A percentile compares a stretch with the other conserved stretches of the same genome.
These are phyloP conservation scores for Suillus paluster DNA, from an alignment of 768 basidiomycete genomes.

Conservation along the genomic window DNA sequence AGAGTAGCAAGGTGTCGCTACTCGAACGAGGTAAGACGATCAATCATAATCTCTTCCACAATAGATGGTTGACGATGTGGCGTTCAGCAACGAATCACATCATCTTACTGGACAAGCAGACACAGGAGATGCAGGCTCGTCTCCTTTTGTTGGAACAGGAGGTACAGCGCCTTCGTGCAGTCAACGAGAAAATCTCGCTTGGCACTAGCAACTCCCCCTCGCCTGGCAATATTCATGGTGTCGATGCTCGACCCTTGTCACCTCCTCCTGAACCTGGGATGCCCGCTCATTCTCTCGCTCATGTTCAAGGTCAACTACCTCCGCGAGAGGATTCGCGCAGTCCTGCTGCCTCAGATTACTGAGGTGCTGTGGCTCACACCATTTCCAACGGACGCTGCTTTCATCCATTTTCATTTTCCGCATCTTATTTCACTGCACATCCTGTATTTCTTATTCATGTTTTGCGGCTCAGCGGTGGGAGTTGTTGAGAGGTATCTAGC, in stretches of 20 bases:
- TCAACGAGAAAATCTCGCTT: constrained; percentile 87
- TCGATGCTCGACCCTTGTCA: constrained; percentile 59
- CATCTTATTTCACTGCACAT: constrained; percentile 37
- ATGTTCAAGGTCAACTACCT: constrained; percentile 62
- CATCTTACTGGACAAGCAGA: constrained; percentile 69
- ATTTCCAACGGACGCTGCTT: constrained; percentile 32
- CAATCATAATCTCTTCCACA: constrained; percentile 15
- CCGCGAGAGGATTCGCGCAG: constrained; percentile 65
- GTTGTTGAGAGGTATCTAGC: constrained; percentile 18
- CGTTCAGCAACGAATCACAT: constrained; percentile 79
- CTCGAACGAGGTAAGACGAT: constrained; percentile 76
- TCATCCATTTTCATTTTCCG: constrained; percentile 36
- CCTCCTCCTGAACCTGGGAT: constrained; percentile 63
- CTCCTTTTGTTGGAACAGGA: constrained; percentile 70
- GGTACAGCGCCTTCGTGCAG: constrained; percentile 66
- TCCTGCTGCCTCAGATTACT: constrained; percentile 37
- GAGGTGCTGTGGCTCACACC: constrained; percentile 23
- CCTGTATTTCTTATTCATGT: constrained; percentile 39
- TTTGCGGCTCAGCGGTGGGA: constrained; percentile 29
- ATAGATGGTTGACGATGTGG: constrained; percentile 7
- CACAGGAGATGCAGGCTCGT: constrained; percentile 72
- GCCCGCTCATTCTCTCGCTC: constrained; percentile 52
- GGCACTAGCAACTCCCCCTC: constrained; percentile 60
- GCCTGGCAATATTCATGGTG: constrained; percentile 45
- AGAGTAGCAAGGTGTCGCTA: constrained; percentile 88